phyloP scores from a whole-genome alignment of 1,284 basidiomycete genomes.

The Ceratobasidium sp. region DNA sequence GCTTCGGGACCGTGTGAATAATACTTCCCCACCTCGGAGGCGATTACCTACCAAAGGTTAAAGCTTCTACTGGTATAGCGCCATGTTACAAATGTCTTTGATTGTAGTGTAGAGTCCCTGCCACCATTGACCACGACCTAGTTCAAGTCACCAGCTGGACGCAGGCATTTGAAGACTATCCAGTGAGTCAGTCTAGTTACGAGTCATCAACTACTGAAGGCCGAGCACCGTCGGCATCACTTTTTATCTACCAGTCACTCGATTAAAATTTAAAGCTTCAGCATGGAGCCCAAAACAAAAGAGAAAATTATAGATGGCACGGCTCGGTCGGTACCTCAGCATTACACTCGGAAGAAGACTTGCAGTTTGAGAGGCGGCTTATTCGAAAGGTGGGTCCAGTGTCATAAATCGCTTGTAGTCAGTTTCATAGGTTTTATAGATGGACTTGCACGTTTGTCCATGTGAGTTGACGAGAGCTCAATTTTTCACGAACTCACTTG shows the following conservation, averaged over 20 bases:
- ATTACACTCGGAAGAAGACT: slow-evolving; percentile 11
- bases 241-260: background rate
- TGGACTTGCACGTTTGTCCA: slow-evolving; percentile 29
- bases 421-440: background rate
- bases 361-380: slow-evolving; percentile 20
- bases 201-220: background rate
- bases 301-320: background rate
- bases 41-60: too few relatives aligned
- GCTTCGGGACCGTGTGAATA: background rate
- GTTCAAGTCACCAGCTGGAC: too few relatives aligned
- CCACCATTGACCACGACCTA: too few relatives aligned
- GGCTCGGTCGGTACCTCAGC: background rate
- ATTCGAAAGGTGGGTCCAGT: slow-evolving; percentile 21
- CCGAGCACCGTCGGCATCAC: background rate
- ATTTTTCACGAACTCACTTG: background rate
- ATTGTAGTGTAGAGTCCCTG: too few relatives aligned
- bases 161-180: too few relatives aligned
- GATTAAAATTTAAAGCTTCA: background rate
- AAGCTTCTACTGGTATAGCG: too few relatives aligned
- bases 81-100: too few relatives aligned
- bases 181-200: too few relatives aligned
- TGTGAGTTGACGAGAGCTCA: slow-evolving; percentile 5
- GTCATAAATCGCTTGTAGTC: background rate
- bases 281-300: background rate
- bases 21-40: background rate